Conservation (phyloP, 306 rosid genomes). For the Acacia melanoxylon region DNA sequence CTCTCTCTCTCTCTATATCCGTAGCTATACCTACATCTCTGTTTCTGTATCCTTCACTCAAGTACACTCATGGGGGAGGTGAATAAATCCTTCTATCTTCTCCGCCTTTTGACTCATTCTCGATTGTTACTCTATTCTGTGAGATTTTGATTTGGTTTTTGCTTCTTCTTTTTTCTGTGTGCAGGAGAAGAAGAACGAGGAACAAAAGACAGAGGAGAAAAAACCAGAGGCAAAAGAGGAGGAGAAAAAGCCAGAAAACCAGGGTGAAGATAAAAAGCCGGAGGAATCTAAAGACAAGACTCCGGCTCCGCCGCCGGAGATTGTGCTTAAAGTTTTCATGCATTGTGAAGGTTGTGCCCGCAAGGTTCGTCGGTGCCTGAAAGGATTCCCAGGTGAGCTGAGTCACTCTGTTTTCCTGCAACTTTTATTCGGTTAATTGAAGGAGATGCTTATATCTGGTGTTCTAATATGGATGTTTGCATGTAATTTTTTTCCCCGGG, state of each 20-base stretch:
- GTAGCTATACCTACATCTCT: not conserved
- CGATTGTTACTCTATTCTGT: not conserved
- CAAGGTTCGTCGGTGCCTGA: constrained; percentile 76
- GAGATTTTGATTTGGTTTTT: constrained; percentile 8
- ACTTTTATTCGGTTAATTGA: not conserved
- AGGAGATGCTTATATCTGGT: not conserved
- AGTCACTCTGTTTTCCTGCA: not conserved
- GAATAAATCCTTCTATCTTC: not conserved
- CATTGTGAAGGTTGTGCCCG: constrained; percentile 98
- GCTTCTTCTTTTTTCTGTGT: not conserved
- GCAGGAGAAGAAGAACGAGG: constrained; percentile 67
- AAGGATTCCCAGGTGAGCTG: constrained; percentile 63
- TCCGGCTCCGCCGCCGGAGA: constrained; percentile 51
- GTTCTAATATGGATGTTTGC: not conserved
- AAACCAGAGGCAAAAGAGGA: constrained; percentile 43
- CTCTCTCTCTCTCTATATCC: too few species aligned
- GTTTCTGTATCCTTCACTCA: not conserved
- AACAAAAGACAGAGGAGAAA: constrained; percentile 54
- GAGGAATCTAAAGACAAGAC: constrained; percentile 29
- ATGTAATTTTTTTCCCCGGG: not conserved
- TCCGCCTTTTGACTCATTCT: not conserved
- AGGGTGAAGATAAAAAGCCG: constrained; percentile 26
- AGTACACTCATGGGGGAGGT: constrained; percentile 58
- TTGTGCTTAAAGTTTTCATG: constrained; percentile 79
- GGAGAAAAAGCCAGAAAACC: constrained; percentile 25